These are phyloP conservation scores for Dryadomyces sulphureus DNA, from an alignment of 2,329 filamentous ascomycete genomes.

Conservation along the genomic window DNA sequence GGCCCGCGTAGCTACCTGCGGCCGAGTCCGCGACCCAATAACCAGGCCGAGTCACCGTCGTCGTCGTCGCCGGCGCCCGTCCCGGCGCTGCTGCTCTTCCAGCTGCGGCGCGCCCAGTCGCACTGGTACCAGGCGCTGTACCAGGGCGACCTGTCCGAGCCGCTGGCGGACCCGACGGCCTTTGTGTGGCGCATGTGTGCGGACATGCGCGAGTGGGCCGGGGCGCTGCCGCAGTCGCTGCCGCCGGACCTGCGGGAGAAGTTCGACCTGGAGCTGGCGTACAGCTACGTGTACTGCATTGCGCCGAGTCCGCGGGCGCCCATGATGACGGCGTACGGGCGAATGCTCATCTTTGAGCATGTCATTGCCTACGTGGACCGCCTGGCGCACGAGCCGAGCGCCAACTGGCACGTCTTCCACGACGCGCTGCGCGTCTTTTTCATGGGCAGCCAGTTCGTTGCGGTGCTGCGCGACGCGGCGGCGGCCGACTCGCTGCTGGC, in stretches of 20 bases:
- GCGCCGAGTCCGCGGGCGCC: constrained; percentile 66
- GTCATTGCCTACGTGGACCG: constrained; percentile 67
- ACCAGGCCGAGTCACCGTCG: constrained; percentile 18
- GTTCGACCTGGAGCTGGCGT: constrained; percentile 77
- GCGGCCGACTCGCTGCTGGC: constrained; percentile 38
- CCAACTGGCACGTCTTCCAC: constrained; percentile 68
- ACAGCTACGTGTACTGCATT: constrained; percentile 81
- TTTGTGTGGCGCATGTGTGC: constrained; percentile 66
- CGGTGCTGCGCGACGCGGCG: constrained; percentile 38
- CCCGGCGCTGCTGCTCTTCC: constrained; percentile 64
- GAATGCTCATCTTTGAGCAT: constrained; percentile 73
- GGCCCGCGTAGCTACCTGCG: constrained; percentile 10
- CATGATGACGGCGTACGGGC: constrained; percentile 59
- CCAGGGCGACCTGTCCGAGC: constrained; percentile 51
- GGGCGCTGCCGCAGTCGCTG: constrained; percentile 53
- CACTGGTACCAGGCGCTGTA: constrained; percentile 82
- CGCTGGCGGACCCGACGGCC: constrained; percentile 51
- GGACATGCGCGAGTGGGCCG: constrained; percentile 68
- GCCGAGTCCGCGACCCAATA: constrained; percentile 24
- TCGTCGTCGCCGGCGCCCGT: constrained; percentile 39
- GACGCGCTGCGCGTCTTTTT: constrained; percentile 78
- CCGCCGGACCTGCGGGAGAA: constrained; percentile 54
- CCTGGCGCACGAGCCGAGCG: constrained; percentile 45
- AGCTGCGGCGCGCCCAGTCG: constrained; percentile 73
- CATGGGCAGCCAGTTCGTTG: constrained; percentile 48